Evolutionary conservation across 352 stramenopile species (phyloP).

Genomic region (Phytophthora fragariaefolia): DNA sequence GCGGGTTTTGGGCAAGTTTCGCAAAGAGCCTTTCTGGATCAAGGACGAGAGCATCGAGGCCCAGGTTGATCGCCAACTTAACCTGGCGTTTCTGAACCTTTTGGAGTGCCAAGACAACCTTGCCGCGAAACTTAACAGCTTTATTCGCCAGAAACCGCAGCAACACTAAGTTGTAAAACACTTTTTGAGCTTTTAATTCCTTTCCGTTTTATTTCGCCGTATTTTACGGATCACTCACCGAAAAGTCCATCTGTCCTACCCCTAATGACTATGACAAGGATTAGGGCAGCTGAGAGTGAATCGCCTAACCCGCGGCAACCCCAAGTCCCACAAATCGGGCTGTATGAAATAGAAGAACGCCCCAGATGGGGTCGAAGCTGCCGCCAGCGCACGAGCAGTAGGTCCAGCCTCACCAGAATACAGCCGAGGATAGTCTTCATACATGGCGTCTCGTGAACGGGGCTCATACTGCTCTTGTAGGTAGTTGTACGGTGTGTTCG

Average conservation of each 20-base stretch:
- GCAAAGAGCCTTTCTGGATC: no score
- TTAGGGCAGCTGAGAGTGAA: constrained; percentile 3
- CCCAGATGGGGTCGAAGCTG: background rate
- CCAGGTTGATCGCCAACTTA: background rate
- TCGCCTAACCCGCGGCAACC: constrained; percentile 3
- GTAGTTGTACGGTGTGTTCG: no score
- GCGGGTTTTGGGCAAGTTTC: no score
- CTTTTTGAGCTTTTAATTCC: background rate
- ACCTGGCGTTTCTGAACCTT: background rate
- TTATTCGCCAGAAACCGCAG: constrained; percentile 3
- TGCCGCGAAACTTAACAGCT: background rate
- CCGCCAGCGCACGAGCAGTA: no score
- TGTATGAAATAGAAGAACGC: no score
- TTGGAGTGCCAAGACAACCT: background rate
- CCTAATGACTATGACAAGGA: constrained; percentile 1
- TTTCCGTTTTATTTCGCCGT: background rate
- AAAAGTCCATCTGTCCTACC: constrained; percentile 1
- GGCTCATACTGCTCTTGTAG: no score
- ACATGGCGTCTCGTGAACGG: no score
- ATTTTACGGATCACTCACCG: background rate
- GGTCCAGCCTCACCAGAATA: no score
- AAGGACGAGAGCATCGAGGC: no score
- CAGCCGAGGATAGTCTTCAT: no score
- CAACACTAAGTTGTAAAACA: background rate
- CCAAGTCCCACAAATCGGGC: constrained; percentile 1